Evolutionary conservation across 768 basidiomycete species (phyloP).

Genomic region (Lactarius indigo): DNA sequence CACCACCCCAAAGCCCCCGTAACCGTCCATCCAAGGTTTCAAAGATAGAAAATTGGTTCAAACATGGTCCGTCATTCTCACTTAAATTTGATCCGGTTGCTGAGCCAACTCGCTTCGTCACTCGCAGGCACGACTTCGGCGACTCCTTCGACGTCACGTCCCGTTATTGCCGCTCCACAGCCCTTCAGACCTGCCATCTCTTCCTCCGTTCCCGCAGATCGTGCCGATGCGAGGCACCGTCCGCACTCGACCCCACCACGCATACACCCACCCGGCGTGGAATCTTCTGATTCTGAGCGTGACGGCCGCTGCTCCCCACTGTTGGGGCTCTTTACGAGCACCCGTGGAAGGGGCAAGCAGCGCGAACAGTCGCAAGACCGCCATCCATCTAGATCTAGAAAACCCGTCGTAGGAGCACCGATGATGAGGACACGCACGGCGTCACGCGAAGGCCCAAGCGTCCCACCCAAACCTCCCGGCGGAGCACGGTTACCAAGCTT

Average conservation of each 20-base stretch:
- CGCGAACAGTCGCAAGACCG: conserved; percentile 3
- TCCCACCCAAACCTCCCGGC: background rate
- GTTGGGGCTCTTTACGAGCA: conserved; percentile 30
- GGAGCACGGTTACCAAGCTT: conserved; percentile 12
- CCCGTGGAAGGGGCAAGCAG: conserved; percentile 22
- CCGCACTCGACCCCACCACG: conserved; percentile 27
- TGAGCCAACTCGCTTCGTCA: background rate
- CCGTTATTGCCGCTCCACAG: conserved; percentile 9
- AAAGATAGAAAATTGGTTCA: conserved; percentile 20
- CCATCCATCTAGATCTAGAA: conserved; percentile 1
- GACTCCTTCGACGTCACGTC: conserved; percentile 12
- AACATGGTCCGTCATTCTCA: conserved; percentile 8
- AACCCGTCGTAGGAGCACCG: conserved; percentile 21
- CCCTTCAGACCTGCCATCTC: conserved; percentile 4
- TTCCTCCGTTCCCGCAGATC: conserved; percentile 1
- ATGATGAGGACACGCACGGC: conserved; percentile 22
- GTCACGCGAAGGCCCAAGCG: conserved; percentile 20
- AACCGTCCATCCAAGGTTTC: conserved; percentile 6
- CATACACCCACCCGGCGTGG: conserved; percentile 16
- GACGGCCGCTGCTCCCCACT: conserved; percentile 36
- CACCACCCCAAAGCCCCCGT: conserved; percentile 5
- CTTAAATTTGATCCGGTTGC: background rate
- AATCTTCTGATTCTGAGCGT: conserved; percentile 26
- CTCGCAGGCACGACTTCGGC: background rate
- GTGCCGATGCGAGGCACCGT: conserved; percentile 1